These are phyloP conservation scores for Starmera amethionina DNA, from an alignment of 805 yeast genomes.

Conservation along the genomic window DNA sequence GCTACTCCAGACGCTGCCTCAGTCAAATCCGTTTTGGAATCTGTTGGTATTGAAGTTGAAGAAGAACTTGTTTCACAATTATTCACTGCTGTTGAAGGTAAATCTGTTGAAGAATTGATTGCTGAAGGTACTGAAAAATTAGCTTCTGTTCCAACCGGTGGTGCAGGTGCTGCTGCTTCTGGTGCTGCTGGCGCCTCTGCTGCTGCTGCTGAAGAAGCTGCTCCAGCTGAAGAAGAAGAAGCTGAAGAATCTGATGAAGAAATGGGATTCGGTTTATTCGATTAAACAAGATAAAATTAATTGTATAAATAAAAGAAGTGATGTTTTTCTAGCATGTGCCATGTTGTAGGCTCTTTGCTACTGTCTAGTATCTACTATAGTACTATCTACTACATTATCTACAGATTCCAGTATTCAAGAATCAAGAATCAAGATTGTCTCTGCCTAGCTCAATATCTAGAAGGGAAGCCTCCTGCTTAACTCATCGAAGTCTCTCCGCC, in stretches of 20 bases:
- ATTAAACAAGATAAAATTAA: constrained; percentile 40
- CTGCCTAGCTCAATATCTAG: too few species aligned
- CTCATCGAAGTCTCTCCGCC: too few species aligned
- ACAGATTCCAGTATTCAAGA: too few species aligned
- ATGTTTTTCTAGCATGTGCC: too few species aligned
- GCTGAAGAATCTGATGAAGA: constrained; percentile 61
- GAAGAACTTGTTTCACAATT: constrained; percentile 75
- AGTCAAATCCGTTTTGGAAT: constrained; percentile 77
- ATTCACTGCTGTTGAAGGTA: constrained; percentile 85
- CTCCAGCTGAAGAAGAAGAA: constrained; percentile 57
- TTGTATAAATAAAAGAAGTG: too few species aligned
- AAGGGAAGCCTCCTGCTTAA: too few species aligned
- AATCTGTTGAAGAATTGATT: constrained; percentile 80
- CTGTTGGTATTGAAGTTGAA: constrained; percentile 96
- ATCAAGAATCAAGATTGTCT: too few species aligned
- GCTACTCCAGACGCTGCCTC: constrained; percentile 89
- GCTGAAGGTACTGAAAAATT: constrained; percentile 94
- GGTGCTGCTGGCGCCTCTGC: constrained; percentile 64
- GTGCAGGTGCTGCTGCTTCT: constrained; percentile 82
- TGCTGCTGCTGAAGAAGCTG: constrained; percentile 64
- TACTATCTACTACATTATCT: too few species aligned
- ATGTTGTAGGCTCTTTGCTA: too few species aligned
- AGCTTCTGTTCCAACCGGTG: constrained; percentile 97
- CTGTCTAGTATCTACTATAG: too few species aligned
- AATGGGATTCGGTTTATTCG: constrained; percentile 98